Evolutionary conservation across 129 eudicot genomes (phyloP).

Genomic region (Kitagawia praeruptora): DNA sequence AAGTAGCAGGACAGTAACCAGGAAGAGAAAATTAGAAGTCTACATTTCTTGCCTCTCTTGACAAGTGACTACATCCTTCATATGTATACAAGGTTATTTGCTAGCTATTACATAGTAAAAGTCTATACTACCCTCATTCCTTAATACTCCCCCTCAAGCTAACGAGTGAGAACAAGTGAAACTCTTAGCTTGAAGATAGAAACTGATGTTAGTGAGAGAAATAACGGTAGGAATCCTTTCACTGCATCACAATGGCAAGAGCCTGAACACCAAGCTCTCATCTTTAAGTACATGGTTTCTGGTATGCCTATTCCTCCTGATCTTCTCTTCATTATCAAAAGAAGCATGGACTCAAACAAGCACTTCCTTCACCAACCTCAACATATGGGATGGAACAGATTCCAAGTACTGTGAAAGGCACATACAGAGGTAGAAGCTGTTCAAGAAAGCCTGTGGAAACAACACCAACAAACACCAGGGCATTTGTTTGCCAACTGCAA

Average conservation of each 20-base stretch:
- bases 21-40: too few relatives aligned
- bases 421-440: slow-evolving; percentile 98
- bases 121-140: too few relatives aligned
- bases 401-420: slow-evolving; percentile 97
- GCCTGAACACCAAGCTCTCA: slow-evolving; percentile 84
- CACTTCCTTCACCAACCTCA: slow-evolving; percentile 53
- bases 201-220: slow-evolving; percentile 15
- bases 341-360: slow-evolving; percentile 54
- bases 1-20: too few relatives aligned
- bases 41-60: too few relatives aligned
- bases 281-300: slow-evolving; percentile 82
- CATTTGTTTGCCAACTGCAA: slow-evolving; percentile 16
- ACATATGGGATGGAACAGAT: slow-evolving; percentile 81
- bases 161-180: too few relatives aligned
- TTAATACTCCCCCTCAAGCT: too few relatives aligned
- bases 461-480: slow-evolving; percentile 3
- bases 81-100: too few relatives aligned
- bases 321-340: slow-evolving; percentile 72
- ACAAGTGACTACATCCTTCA: too few relatives aligned
- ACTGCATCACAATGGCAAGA: slow-evolving; percentile 89
- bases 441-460: slow-evolving; percentile 99
- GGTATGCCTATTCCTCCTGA: slow-evolving; percentile 87
- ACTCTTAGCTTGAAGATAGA: too few relatives aligned
- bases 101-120: too few relatives aligned
- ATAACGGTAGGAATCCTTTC: slow-evolving; percentile 48